Percentiles rank a stretch among this genome's conserved stretches.
phyloP scores from a whole-genome alignment of 2,329 filamentous ascomycete genomes.

The Colletotrichum costaricense region DNA sequence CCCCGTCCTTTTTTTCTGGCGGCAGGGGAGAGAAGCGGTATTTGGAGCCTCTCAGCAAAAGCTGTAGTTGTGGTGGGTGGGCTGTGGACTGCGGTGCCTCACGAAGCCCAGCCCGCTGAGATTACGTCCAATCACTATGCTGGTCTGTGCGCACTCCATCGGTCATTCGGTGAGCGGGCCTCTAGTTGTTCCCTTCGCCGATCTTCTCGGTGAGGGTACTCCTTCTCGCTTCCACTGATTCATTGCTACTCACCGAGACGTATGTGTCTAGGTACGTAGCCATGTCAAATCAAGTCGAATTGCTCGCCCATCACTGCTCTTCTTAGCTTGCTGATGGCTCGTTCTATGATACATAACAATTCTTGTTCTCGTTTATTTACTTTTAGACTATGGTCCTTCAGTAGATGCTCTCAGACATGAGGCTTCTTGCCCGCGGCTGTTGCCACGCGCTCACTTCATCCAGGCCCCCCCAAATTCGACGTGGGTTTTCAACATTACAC shows the following conservation, averaged over 20 bases:
- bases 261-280: not conserved
- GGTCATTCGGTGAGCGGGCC: slow-evolving; percentile 1
- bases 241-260: not conserved
- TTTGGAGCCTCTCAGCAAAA: slow-evolving; percentile 33
- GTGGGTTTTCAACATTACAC: slow-evolving; percentile 14
- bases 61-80: slow-evolving; percentile 35
- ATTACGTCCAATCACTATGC: slow-evolving; percentile 16
- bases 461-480: not conserved
- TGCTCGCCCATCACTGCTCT: not conserved
- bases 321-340: not conserved
- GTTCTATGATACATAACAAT: not conserved
- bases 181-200: slow-evolving; percentile 2
- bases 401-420: not conserved
- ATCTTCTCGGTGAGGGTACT: not conserved
- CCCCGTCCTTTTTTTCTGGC: slow-evolving; percentile 1
- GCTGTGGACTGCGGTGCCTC: slow-evolving; percentile 32
- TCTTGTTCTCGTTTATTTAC: no score
- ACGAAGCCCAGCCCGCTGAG: slow-evolving; percentile 34
- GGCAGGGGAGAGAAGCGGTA: slow-evolving; percentile 19
- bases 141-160: slow-evolving; percentile 10
- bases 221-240: no score
- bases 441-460: not conserved
- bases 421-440: not conserved
- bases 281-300: not conserved
- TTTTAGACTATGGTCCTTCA: not conserved